Base-by-base conservation (phyloP, 2,329 filamentous ascomycete species). In the Colletotrichum sublineola region DNA sequence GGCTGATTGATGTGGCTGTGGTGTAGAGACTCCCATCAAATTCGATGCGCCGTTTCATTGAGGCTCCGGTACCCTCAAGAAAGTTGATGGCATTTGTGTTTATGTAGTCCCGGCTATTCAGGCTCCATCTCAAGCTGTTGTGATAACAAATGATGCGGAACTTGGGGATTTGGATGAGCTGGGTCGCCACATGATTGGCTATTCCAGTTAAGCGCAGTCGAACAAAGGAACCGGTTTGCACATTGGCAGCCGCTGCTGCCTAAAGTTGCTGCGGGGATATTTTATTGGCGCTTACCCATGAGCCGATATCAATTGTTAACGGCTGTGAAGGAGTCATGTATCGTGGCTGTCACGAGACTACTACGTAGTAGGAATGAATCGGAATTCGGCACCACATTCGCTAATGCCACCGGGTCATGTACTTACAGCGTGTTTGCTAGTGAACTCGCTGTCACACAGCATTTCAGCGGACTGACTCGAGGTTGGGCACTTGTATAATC, bases 1-100 rank as follows among this genome's bases (percentile, higher is more conserved):
- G 24, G n/a, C 29, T 5, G 36, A 1, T 33, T 33, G 24, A 5
- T 36, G 11, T 33, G 11, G 52, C 24, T 33, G 36, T 9, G 52
- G 52, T 12, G 52, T 3, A 36, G 33, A 36, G 6, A 7, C 36
- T 11, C 6, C 7, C 1, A 20, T 55, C 18, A 20, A 20, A 20
- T 1, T 2, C 9, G 5, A 5, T 14, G 2, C 14, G 2, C 24
- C 12, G 14, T 18, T 3, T 11, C 2, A 9, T 20, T 5, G 1
- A 50, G 5, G 8, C 3, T 20, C 29, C 29, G 14, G 24, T 4
- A 18, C 12, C 15, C 14, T 12, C 42, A 1, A 11, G 33, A 53
- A 7, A 6, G 6, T 14, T 9, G 29, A 3, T 20, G 5, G 7
- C 6, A 8, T 18, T 11, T 29, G 24, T 4, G 14, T 7, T 20